A percentile compares a stretch with the other conserved stretches of the same genome.
phyloP scores from a whole-genome alignment of 116 monocot genomes.

The Dioscorea cayenensis region DNA sequence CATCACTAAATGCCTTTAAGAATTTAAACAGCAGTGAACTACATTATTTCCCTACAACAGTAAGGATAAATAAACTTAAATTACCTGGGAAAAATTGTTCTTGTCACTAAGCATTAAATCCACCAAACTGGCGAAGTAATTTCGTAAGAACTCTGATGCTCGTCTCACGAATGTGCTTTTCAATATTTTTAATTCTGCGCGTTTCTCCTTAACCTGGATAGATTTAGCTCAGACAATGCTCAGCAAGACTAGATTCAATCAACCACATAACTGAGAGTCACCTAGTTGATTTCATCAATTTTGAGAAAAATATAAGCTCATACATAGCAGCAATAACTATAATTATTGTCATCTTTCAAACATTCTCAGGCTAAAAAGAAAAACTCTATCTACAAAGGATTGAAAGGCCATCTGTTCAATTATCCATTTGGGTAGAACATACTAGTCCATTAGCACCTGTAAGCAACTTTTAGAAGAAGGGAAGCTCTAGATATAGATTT shows the following conservation, averaged over 20 bases:
- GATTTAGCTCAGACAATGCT: not conserved
- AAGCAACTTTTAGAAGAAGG: too few species aligned
- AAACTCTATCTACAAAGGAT: too few species aligned
- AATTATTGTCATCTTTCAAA: too few species aligned
- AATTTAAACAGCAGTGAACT: not conserved
- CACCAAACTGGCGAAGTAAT: constrained; percentile 92
- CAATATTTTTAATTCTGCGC: constrained; percentile 72
- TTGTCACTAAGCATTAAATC: constrained; percentile 98
- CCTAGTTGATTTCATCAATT: too few species aligned
- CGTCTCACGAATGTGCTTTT: constrained; percentile 82
- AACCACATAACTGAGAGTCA: too few species aligned
- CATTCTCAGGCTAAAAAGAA: too few species aligned
- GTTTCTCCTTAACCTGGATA: constrained; percentile 81
- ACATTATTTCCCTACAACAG: not conserved
- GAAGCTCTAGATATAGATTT: too few species aligned
- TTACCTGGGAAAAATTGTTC: constrained; percentile 95
- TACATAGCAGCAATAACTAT: too few species aligned
- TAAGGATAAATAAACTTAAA: not conserved
- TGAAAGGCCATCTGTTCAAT: too few species aligned
- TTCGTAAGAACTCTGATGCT: constrained; percentile 89
- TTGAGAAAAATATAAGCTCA: too few species aligned
- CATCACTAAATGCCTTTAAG: constrained; percentile 4
- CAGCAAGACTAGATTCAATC: not conserved
- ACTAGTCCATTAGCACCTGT: too few species aligned
- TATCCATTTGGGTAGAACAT: too few species aligned